Evolutionary conservation across 202 grass and related monocot species (phyloP), one percentile per base, ranked within the genome.

Genomic region (Setaria italica): DNA sequence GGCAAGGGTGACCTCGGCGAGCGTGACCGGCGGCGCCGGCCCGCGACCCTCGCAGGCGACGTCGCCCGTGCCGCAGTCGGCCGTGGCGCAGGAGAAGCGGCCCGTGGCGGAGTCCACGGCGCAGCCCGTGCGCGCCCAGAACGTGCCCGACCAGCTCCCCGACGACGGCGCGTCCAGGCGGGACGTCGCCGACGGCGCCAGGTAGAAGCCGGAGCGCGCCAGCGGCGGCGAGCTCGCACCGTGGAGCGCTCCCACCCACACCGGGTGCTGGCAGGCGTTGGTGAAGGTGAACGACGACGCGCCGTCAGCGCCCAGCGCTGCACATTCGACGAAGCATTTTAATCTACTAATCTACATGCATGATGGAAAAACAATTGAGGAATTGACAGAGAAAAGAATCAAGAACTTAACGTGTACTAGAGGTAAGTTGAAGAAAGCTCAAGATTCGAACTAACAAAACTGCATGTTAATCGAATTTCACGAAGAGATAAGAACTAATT

Each of bases 41-140:
- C 95, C 92, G 10, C 80, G 80, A 75, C 90, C 79, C 17, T 67
- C 60, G 62, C 77, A 80, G 2, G 60, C 17, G 9, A 76, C 80
- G 45, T 63, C 12, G 67, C 89, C 85, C 0, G 45, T 82, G 72
- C 74, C 90, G 63, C 92, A 97, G 87, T 97, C 95, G 0, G 84
- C 92, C 19, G 92, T 93, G 80, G 72, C 70, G 79, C 92, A 97
- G 19, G 78, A 34, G 77, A 95, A 90, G 19, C 84, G 84, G 48
- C 89, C 87, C 2, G 88, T 94, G 39, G 82, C 25, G 15, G 81
- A 5, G 63, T 97, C 88, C 3, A 73, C 49, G 3, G 41, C 34
- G 77, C 90, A 97, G 21, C 86, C 79, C 0, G 95, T 97, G 63
- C 90, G 92, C 48, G 77, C 95, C 92, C 92, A 97, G 71, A 97